Percentiles rank a stretch among this genome's conserved stretches.
Conservation (phyloP, 192 early-diverging fungal species). For the Backusella tuberculispora region DNA sequence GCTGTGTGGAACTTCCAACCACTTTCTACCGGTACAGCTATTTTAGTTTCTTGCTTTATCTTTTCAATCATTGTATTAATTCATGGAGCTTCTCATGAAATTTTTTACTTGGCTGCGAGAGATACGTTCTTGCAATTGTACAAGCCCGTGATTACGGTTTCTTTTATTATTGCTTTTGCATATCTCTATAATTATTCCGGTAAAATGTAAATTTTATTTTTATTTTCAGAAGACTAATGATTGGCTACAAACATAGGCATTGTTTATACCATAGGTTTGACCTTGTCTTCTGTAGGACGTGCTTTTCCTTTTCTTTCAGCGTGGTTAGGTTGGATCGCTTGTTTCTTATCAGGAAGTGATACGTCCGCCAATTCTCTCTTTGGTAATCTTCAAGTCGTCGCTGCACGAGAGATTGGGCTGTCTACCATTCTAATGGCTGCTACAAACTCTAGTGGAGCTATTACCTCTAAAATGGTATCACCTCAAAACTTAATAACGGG, state of each 20-base stretch:
- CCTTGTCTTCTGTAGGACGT: slow-evolving; percentile 32
- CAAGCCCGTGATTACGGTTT: slow-evolving; percentile 38
- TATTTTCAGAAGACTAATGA: background rate
- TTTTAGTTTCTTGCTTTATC: slow-evolving; percentile 22
- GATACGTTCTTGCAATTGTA: slow-evolving; percentile 33
- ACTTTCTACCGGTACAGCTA: slow-evolving; percentile 39
- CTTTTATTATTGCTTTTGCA: slow-evolving; percentile 45
- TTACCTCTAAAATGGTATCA: slow-evolving; percentile 42
- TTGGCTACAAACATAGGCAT: slow-evolving; percentile 18
- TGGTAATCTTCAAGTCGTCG: slow-evolving; percentile 42
- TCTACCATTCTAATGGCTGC: slow-evolving; percentile 37
- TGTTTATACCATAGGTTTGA: slow-evolving; percentile 39
- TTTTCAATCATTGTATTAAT: slow-evolving; percentile 28
- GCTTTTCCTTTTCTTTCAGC: slow-evolving; percentile 42
- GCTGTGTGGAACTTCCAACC: slow-evolving; percentile 42
- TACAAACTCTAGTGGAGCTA: slow-evolving; percentile 36
- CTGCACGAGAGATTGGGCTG: slow-evolving; percentile 38
- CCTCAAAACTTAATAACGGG: slow-evolving; percentile 42
- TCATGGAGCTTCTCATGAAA: slow-evolving; percentile 17
- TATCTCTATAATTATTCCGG: slow-evolving; percentile 41
- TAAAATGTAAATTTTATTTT: background rate
- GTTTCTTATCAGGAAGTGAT: slow-evolving; percentile 43
- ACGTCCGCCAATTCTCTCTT: slow-evolving; percentile 41
- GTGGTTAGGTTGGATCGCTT: slow-evolving; percentile 40
- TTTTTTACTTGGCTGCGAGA: slow-evolving; percentile 22